phyloP scores from a whole-genome alignment of 192 early-diverging fungal species.

The Coemansia umbellata region DNA sequence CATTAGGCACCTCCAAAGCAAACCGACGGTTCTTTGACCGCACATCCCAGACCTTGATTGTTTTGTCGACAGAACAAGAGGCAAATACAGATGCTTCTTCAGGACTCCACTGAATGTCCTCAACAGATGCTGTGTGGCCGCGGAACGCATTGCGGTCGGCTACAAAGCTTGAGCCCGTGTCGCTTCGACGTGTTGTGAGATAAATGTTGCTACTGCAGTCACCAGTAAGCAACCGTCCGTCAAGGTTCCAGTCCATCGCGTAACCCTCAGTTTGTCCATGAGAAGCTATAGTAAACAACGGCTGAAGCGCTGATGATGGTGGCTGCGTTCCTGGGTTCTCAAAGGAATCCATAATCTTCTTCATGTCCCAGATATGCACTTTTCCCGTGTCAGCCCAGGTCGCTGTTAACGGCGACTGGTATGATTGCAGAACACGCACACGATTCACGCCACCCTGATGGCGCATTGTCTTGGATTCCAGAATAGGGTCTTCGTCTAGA shows the following conservation, averaged over 20 bases:
- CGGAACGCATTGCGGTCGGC: conserved; percentile 72
- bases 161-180: conserved; percentile 57
- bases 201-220: conserved; percentile 79
- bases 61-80: conserved; percentile 84
- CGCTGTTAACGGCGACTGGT: conserved; percentile 74
- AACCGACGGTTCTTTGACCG: conserved; percentile 65
- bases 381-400: conserved; percentile 96
- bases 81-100: conserved; percentile 89
- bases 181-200: conserved; percentile 66
- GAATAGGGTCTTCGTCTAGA: conserved; percentile 91
- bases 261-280: conserved; percentile 90
- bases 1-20: conserved; percentile 70
- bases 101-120: conserved; percentile 98
- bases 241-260: conserved; percentile 90
- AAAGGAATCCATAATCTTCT: conserved; percentile 66
- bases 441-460: conserved; percentile 94
- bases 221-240: conserved; percentile 77
- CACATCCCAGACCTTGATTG: conserved; percentile 93
- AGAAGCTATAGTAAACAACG: conserved; percentile 74
- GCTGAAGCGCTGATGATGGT: conserved; percentile 59
- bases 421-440: conserved; percentile 57
- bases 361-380: conserved; percentile 89
- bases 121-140: conserved; percentile 83
- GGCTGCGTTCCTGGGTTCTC: conserved; percentile 76
- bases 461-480: conserved; percentile 78